Conservation (phyloP, 2,329 filamentous ascomycete species). For the Fusarium subtropicale region DNA sequence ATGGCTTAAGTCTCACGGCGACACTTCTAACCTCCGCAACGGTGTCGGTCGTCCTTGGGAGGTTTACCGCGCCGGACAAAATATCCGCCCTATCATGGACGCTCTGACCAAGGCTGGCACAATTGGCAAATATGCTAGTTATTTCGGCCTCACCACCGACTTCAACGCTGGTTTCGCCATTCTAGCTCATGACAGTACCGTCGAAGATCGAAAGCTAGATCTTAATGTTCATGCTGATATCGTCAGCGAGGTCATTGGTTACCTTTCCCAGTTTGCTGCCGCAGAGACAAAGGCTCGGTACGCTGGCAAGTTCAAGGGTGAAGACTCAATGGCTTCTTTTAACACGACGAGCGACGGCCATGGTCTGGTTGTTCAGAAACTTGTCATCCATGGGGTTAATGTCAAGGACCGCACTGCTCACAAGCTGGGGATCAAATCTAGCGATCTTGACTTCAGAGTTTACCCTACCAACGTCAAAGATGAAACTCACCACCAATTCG, state of each 20-base stretch:
- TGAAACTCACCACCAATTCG: conserved; percentile 42
- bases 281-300: conserved; percentile 28
- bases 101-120: conserved; percentile 46
- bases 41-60: conserved; percentile 52
- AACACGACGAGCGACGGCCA: conserved; percentile 40
- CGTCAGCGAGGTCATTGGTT: conserved; percentile 40
- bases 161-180: conserved; percentile 50
- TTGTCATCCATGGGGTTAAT: conserved; percentile 32
- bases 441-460: conserved; percentile 46
- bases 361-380: conserved; percentile 43
- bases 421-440: conserved; percentile 34
- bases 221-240: conserved; percentile 52
- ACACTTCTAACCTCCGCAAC: conserved; percentile 52
- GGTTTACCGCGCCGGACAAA: conserved; percentile 46
- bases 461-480: conserved; percentile 49
- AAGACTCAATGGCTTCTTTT: background rate
- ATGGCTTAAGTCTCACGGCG: conserved; percentile 47
- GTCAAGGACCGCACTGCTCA: conserved; percentile 33
- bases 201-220: conserved; percentile 43
- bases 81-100: conserved; percentile 44
- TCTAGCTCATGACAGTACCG: conserved; percentile 48
- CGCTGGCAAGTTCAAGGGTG: conserved; percentile 7
- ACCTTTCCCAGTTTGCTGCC: conserved; percentile 19
- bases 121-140: conserved; percentile 47
- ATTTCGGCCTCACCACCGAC: conserved; percentile 35